Base-by-base conservation (phyloP, 352 stramenopile genomes). In the Blastocystis sp. region DNA sequence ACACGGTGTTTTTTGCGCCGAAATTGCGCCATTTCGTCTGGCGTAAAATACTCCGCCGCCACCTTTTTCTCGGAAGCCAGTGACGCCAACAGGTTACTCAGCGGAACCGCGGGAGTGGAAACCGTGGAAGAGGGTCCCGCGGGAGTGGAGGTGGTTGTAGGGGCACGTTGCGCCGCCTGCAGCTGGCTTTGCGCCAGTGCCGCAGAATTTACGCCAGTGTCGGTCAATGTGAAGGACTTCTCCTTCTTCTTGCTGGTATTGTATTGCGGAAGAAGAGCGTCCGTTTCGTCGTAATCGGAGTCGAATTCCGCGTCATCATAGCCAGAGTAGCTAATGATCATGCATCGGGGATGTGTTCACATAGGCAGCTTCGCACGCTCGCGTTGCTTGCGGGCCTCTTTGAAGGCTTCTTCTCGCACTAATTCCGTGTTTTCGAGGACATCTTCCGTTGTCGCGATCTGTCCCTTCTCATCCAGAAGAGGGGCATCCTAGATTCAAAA, bases 21-120 rank as follows among this genome's bases (percentile, higher is more conserved):
- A 29, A 85, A 85, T 75, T 85, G 40, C 9, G 75, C 75, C 75
- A 85, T 85, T 72, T 85, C 75, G 1, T 85, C 75, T 0, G 14
- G 9, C n/a, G 53, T 72, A 42, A 72, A 85, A 24, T 85, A 85
- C 18, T 85, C 75, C 48, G 21, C 14, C 14, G 75, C 75, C 24
- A 85, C 42, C 38, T 56, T 69, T 29, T 76, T 85, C 57, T 85
- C 75, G 21, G 18, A n/a, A 72, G 71, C 24, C 14, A 46, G n/a
- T 21, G 24, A n/a, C 34, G 69, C 44, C 27, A 64, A 27, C 14
- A 64, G 40, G 4, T 42, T 81, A 11, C 49, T 21, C 36, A 57
- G 29, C 14, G 69, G 42, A 42, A 40, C 49, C 46, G 1, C 36
- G 42, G 42, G 63, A 46, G 27, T 21, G 6, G 36, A 75, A 16